A percentile compares a stretch with the other conserved stretches of the same genome.
phyloP scores from a whole-genome alignment of 2,329 filamentous ascomycete genomes.

The Albifimbria verrucaria region DNA sequence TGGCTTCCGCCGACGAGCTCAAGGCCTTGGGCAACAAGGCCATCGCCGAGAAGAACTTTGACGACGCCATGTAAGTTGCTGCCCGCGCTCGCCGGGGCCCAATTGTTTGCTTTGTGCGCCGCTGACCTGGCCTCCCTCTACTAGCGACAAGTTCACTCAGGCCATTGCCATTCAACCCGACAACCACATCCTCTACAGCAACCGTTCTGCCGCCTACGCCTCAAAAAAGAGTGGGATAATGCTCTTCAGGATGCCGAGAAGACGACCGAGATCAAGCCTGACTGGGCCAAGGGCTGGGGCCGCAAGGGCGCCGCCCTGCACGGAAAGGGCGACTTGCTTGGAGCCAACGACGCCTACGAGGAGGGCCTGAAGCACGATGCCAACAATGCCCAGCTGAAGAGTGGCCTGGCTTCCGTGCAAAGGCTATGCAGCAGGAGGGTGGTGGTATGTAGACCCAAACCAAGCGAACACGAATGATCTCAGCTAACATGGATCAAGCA shows the following conservation, averaged over 20 bases:
- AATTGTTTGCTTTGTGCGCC: background rate
- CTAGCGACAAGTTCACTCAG: slow-evolving; percentile 87
- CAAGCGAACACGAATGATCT: slow-evolving; percentile 16
- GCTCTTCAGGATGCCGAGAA: slow-evolving; percentile 89
- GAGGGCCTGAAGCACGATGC: slow-evolving; percentile 92
- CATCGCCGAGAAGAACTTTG: slow-evolving; percentile 95
- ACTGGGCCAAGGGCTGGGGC: slow-evolving; percentile 97
- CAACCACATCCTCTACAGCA: slow-evolving; percentile 98
- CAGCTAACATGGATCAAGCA: slow-evolving; percentile 8
- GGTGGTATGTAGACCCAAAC: slow-evolving; percentile 22
- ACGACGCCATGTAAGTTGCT: slow-evolving; percentile 81
- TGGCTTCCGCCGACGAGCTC: slow-evolving; percentile 70
- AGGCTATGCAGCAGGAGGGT: slow-evolving; percentile 69
- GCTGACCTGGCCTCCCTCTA: background rate
- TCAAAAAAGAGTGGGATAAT: slow-evolving; percentile 85
- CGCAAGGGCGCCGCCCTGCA: slow-evolving; percentile 90
- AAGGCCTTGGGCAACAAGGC: slow-evolving; percentile 99
- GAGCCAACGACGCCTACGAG: slow-evolving; percentile 86
- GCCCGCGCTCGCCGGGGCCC: too few species aligned
- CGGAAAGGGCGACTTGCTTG: slow-evolving; percentile 80
- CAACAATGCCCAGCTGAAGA: slow-evolving; percentile 88
- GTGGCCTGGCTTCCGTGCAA: slow-evolving; percentile 77
- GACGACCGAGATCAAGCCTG: slow-evolving; percentile 90
- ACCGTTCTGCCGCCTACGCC: slow-evolving; percentile 83
- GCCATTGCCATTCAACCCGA: slow-evolving; percentile 83